These are phyloP conservation scores for Prunus mongolica DNA, from an alignment of 306 rosid species.

Conservation along the genomic window DNA sequence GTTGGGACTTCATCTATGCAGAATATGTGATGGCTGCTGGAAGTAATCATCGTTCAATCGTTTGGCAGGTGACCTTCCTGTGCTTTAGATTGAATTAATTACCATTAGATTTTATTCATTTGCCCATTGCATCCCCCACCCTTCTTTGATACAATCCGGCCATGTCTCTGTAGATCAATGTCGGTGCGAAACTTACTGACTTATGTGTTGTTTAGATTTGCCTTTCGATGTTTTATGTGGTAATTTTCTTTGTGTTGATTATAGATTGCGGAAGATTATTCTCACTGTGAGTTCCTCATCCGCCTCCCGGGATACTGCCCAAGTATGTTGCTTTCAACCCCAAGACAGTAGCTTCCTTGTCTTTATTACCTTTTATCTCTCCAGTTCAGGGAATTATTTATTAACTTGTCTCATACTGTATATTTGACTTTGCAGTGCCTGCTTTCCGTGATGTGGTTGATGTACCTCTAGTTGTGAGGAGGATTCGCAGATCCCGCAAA, in stretches of 20 bases:
- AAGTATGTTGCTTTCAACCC: constrained; percentile 43
- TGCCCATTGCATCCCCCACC: not conserved
- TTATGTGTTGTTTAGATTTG: constrained; percentile 3
- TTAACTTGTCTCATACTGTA: constrained; percentile 4
- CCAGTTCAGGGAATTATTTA: not conserved
- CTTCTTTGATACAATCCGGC: not conserved
- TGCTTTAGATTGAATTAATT: constrained; percentile 16
- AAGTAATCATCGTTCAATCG: constrained; percentile 79
- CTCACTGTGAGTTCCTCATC: constrained; percentile 90
- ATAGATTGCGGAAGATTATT: constrained; percentile 96
- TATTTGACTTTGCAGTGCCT: constrained; percentile 61
- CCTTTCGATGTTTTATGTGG: constrained; percentile 13
- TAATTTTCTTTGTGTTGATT: constrained; percentile 16
- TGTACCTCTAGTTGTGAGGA: constrained; percentile 92
- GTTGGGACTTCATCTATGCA: constrained; percentile 99
- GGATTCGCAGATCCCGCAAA: constrained; percentile 74
- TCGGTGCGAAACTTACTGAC: not conserved
- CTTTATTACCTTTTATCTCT: not conserved
- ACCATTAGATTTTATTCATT: constrained; percentile 1
- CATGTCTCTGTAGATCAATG: not conserved
- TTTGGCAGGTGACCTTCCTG: constrained; percentile 73
- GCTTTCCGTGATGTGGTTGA: constrained; percentile 93
- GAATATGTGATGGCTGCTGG: constrained; percentile 99
- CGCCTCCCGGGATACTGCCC: constrained; percentile 99
- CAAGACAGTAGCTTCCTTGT: constrained; percentile 9